Evolutionary conservation across 257 asterid genomes (phyloP).

Genomic region (Solanum sejunctum): DNA sequence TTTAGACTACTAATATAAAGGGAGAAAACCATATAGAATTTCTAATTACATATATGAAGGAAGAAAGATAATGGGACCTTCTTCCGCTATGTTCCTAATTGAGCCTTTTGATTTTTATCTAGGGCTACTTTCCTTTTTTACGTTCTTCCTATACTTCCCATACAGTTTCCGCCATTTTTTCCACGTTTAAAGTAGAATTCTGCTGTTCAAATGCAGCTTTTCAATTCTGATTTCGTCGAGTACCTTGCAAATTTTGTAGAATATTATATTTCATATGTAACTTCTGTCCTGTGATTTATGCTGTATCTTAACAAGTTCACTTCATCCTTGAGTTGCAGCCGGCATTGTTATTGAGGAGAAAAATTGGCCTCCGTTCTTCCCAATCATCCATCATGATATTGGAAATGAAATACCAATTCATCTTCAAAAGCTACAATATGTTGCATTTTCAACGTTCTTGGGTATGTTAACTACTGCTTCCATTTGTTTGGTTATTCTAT

Average conservation of each 20-base stretch:
- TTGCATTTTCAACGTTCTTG: constrained; percentile 83
- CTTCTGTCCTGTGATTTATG: not conserved
- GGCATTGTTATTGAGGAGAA: constrained; percentile 73
- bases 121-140: not conserved
- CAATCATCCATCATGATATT: constrained; percentile 87
- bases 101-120: not conserved
- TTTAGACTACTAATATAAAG: not conserved
- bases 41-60: not conserved
- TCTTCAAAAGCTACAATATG: constrained; percentile 83
- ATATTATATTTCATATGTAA: not conserved
- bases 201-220: not conserved
- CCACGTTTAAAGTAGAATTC: not conserved
- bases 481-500: not conserved
- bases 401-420: constrained; percentile 91
- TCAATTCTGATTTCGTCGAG: not conserved
- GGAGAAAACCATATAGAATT: not conserved
- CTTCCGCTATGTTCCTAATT: not conserved
- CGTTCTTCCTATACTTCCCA: not conserved
- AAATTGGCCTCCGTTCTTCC: constrained; percentile 97
- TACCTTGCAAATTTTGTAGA: not conserved
- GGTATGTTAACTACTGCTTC: constrained; percentile 38
- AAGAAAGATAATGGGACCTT: not conserved
- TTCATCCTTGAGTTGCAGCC: constrained; percentile 38
- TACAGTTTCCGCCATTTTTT: not conserved
- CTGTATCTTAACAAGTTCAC: not conserved